A percentile compares a stretch with the other conserved stretches of the same genome.
phyloP scores from a whole-genome alignment of 73 alveolate genomes.

The Loxodes magnus region DNA sequence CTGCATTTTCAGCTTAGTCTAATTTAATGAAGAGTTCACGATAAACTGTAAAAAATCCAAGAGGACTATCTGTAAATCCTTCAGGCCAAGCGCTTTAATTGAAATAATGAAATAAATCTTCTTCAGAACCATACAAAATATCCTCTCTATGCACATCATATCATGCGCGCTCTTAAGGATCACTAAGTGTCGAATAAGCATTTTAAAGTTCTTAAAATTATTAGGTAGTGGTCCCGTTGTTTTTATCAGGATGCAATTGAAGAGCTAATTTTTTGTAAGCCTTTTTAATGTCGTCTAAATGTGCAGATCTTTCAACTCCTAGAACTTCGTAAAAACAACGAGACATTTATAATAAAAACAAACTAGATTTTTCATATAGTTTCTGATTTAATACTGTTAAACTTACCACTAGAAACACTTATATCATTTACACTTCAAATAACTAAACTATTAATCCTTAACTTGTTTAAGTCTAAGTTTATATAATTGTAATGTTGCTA shows the following conservation, averaged over 20 bases:
- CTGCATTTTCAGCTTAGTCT: slow-evolving; percentile 63
- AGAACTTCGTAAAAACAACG: slow-evolving; percentile 83
- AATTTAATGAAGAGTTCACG: slow-evolving; percentile 50
- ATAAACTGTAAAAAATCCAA: slow-evolving; percentile 55
- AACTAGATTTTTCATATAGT: no score
- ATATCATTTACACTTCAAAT: no score
- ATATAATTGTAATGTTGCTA: no score
- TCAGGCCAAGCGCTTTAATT: slow-evolving; percentile 41
- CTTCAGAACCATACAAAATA: slow-evolving; percentile 59
- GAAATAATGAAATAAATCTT: slow-evolving; percentile 50
- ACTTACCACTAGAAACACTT: no score
- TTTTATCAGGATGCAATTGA: slow-evolving; percentile 94
- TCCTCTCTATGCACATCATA: slow-evolving; percentile 82
- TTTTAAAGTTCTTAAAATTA: slow-evolving; percentile 70
- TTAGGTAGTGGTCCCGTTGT: slow-evolving; percentile 54
- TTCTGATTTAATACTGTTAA: no score
- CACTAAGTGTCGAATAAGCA: slow-evolving; percentile 83
- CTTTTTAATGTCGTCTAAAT: slow-evolving; percentile 58
- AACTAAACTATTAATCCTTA: no score
- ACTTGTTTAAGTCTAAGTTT: no score
- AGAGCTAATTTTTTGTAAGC: slow-evolving; percentile 83
- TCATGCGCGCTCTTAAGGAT: slow-evolving; percentile 90
- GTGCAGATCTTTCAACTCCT: slow-evolving; percentile 62
- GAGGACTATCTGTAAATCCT: slow-evolving; percentile 5
- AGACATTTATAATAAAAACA: no score